Evolutionary conservation across 1,139 yeast genomes (phyloP).

Genomic region (Pichia sp.): DNA sequence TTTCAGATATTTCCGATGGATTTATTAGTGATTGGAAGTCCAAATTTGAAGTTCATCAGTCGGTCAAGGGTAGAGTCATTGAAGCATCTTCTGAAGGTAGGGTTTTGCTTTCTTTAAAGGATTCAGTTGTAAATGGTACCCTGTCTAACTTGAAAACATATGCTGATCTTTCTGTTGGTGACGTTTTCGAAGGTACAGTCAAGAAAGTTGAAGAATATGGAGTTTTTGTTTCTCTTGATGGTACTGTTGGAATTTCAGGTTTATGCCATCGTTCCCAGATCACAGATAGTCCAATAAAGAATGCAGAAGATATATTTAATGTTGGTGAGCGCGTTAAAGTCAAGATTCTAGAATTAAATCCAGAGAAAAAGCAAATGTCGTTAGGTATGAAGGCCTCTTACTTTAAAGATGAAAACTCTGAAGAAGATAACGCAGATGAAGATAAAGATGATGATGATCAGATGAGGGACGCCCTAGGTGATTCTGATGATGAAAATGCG

Average conservation of each 20-base stretch:
- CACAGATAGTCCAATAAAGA: constrained; percentile 52
- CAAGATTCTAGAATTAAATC: constrained; percentile 58
- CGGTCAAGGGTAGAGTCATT: constrained; percentile 68
- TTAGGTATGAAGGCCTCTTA: constrained; percentile 94
- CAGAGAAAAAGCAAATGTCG: constrained; percentile 64
- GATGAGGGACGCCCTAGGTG: too few species aligned
- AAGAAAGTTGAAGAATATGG: constrained; percentile 82
- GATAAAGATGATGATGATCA: constrained; percentile 28
- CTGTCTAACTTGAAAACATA: constrained; percentile 48
- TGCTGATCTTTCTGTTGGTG: constrained; percentile 63
- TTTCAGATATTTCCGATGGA: constrained; percentile 74
- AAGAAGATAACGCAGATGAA: constrained; percentile 26
- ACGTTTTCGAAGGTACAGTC: constrained; percentile 70
- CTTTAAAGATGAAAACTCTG: constrained; percentile 41
- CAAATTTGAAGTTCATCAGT: constrained; percentile 60
- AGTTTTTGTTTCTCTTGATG: constrained; percentile 76
- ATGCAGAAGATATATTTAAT: constrained; percentile 59
- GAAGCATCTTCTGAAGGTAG: constrained; percentile 57
- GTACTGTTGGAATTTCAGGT: constrained; percentile 70
- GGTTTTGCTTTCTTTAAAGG: constrained; percentile 72
- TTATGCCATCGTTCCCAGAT: constrained; percentile 83
- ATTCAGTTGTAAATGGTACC: constrained; percentile 71
- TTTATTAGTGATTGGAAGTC: constrained; percentile 85
- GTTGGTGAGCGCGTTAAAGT: constrained; percentile 90
- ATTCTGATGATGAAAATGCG: constrained; percentile 22